Base-by-base conservation (phyloP, 2,329 filamentous ascomycete genomes). In the Penicillium paneum region DNA sequence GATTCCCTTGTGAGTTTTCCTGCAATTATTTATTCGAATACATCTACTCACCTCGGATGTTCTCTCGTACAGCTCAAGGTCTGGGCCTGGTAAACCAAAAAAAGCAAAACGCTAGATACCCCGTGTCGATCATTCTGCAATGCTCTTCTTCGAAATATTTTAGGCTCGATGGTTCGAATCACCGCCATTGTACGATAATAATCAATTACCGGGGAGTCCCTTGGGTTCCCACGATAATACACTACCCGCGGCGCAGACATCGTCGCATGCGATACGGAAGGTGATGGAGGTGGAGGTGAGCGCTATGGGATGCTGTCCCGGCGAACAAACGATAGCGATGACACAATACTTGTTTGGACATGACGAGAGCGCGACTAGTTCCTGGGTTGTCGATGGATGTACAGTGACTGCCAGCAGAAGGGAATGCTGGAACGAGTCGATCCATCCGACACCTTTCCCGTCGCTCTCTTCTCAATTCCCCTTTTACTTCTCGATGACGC, bases 1-100 rank as follows among this genome's bases (percentile, higher is more conserved):
- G 94, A 99, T 79, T 97, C 94, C 69, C 83, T 96, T 82, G 94
- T 97, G 84, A 79, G 91, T 83, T 51, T 19, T 5, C 19, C 17
- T 32, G 32, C 3, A 13, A n/a, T 13, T 40, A 17, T 41, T 19
- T 17, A 10, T 35, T 38, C 50, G 44, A 24, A 36, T 13, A 12
- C 21, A 28, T 19, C n/a, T 45, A 34, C 59, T 64, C 50, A 62
- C 43, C 8, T 26, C 31, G 10, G 3, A 11, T 34, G 42, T 44
- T 51, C 34, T 36, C 34, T 40, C 24, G 28, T 69, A 57, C 60
- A 92, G 89, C 87, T 93, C 75, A 92, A 91, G 83, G 86, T 93
- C 74, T 93, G 89, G 89, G 89, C 89, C 61, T 91, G 88, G 79
- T 90, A 87, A 69, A 65, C 46, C 54, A 45, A 52, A 61, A 60